phyloP scores from a whole-genome alignment of 805 yeast species.

The Pichia kluyveri region DNA sequence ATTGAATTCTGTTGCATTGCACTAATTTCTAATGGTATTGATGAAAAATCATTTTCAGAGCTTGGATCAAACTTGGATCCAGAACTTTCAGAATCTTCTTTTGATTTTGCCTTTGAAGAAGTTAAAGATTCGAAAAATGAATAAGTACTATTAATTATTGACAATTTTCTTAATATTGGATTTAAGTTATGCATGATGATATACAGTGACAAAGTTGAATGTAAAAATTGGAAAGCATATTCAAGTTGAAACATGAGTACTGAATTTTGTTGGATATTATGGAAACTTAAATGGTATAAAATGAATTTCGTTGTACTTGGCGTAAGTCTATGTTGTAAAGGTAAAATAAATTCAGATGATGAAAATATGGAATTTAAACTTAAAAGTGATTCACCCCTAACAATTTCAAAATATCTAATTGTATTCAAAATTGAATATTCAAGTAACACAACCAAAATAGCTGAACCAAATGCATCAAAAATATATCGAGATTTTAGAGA shows the following conservation, averaged over 20 bases:
- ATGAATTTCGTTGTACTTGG: slow-evolving; percentile 9
- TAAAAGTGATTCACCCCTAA: slow-evolving; percentile 6
- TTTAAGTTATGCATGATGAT: slow-evolving; percentile 21
- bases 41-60: neutral
- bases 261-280: slow-evolving; percentile 11
- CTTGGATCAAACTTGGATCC: neutral
- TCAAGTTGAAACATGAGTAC: slow-evolving; percentile 18
- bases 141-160: slow-evolving; percentile 5
- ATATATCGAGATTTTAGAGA: slow-evolving; percentile 21
- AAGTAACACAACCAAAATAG: slow-evolving; percentile 13
- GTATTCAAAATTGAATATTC: slow-evolving; percentile 10
- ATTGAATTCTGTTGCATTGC: neutral
- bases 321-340: slow-evolving; percentile 3
- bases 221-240: slow-evolving; percentile 19
- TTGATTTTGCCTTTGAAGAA: slow-evolving; percentile 1
- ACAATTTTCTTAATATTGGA: slow-evolving; percentile 17
- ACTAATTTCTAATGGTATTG: neutral
- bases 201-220: slow-evolving; percentile 24
- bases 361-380: slow-evolving; percentile 1
- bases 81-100: neutral
- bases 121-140: slow-evolving; percentile 4
- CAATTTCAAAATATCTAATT: slow-evolving; percentile 9
- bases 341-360: slow-evolving; percentile 6
- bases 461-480: slow-evolving; percentile 22
- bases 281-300: slow-evolving; percentile 15